These are phyloP conservation scores for Bretschneidera sinensis DNA, from an alignment of 345 rosid species.

Conservation along the genomic window DNA sequence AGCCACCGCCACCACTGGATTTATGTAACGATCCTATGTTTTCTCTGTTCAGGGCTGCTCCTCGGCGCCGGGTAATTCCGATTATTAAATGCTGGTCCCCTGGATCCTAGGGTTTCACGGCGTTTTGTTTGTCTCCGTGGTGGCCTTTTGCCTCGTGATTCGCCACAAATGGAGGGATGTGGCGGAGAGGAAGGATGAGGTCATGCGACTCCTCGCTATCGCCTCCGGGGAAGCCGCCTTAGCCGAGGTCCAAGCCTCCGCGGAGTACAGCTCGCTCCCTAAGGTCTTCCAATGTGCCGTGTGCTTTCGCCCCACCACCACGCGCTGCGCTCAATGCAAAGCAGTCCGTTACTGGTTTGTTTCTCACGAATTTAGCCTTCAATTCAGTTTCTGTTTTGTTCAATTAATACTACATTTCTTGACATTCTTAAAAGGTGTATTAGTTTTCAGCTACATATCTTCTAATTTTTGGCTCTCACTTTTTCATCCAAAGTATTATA, in stretches of 20 bases:
- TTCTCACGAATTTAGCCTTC: no score
- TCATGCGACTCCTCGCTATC: conserved; percentile 36
- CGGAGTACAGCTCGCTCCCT: conserved; percentile 10
- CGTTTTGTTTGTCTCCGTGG: conserved; percentile 27
- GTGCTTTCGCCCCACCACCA: conserved; percentile 47
- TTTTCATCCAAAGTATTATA: no score
- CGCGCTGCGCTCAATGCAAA: conserved; percentile 62
- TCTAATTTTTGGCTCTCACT: no score
- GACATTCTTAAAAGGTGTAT: no score
- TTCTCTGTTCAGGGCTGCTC: conserved; percentile 32
- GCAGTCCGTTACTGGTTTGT: no score
- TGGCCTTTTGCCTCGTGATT: conserved; percentile 24
- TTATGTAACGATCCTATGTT: conserved; percentile 39
- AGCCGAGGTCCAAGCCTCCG: conserved; percentile 24
- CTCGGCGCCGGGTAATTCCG: conserved; percentile 30
- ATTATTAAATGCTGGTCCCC: conserved; percentile 28
- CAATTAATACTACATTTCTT: no score
- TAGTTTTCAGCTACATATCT: no score
- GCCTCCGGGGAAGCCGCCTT: conserved; percentile 43
- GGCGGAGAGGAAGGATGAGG: conserved; percentile 39
- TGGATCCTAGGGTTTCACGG: conserved; percentile 48
- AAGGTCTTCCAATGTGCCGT: conserved; percentile 41
- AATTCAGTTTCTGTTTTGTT: no score
- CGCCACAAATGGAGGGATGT: conserved; percentile 52
- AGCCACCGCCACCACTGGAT: conserved; percentile 22